Conservation (phyloP, 768 basidiomycete genomes). For the Lepiota venenata region DNA sequence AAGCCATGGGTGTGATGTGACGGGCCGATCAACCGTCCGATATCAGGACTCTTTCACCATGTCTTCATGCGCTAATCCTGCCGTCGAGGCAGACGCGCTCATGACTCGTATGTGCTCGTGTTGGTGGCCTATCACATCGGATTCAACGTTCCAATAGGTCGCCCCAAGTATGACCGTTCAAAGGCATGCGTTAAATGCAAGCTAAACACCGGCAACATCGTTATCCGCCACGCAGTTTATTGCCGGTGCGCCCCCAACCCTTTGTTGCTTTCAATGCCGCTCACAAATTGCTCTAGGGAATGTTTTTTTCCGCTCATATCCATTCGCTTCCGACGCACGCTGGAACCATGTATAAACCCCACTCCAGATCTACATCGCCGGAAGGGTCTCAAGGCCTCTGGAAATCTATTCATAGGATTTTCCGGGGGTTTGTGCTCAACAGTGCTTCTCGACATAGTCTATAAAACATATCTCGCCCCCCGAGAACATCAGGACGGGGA, state of each 20-base stretch:
- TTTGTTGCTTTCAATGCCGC: background rate
- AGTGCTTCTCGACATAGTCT: conserved; percentile 65
- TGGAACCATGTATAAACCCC: conserved; percentile 62
- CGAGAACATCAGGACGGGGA: conserved; percentile 39
- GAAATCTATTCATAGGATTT: conserved; percentile 64
- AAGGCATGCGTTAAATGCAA: conserved; percentile 77
- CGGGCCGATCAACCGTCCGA: background rate
- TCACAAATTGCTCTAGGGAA: conserved; percentile 15
- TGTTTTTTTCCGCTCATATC: conserved; percentile 66
- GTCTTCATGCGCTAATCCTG: conserved; percentile 63
- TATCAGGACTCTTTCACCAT: conserved; percentile 13
- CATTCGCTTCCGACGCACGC: conserved; percentile 57
- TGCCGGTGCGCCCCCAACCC: conserved; percentile 62
- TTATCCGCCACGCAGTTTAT: conserved; percentile 78
- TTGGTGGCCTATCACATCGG: background rate
- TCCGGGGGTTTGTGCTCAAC: conserved; percentile 83
- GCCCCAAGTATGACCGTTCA: conserved; percentile 64
- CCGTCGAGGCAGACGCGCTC: conserved; percentile 51
- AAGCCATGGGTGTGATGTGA: conserved; percentile 1
- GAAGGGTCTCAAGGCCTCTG: conserved; percentile 60
- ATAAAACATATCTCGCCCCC: conserved; percentile 51
- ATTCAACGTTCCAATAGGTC: conserved; percentile 37
- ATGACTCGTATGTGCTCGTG: conserved; percentile 57
- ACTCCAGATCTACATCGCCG: conserved; percentile 27
- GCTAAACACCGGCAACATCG: conserved; percentile 55